Evolutionary conservation across 495 filamentous ascomycete genomes (phyloP).

Genomic region (Penicillium nucicola): DNA sequence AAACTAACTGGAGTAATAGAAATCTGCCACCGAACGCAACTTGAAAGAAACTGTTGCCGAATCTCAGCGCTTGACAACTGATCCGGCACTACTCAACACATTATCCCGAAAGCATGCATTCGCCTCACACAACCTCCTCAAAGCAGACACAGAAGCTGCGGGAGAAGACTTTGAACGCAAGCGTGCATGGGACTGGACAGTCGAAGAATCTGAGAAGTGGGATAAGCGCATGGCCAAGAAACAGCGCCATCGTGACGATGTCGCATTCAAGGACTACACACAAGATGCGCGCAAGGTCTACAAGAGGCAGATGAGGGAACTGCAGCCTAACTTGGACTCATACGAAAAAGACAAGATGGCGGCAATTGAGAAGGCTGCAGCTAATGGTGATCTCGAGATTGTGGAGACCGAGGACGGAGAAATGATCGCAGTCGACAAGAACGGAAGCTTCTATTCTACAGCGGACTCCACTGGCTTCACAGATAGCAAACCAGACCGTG

Average conservation of each 20-base stretch:
- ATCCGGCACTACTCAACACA: slow-evolving; percentile 67
- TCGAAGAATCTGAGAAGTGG: slow-evolving; percentile 92
- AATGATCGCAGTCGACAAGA: slow-evolving; percentile 86
- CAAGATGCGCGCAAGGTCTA: slow-evolving; percentile 88
- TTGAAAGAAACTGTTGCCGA: slow-evolving; percentile 81
- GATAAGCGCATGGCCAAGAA: slow-evolving; percentile 87
- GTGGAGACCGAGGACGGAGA: slow-evolving; percentile 94
- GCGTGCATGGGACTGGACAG: slow-evolving; percentile 97
- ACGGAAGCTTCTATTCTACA: slow-evolving; percentile 85
- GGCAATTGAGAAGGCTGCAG: slow-evolving; percentile 78
- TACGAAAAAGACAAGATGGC: slow-evolving; percentile 85
- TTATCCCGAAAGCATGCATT: slow-evolving; percentile 78
- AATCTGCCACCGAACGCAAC: slow-evolving; percentile 72
- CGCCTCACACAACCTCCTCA: slow-evolving; percentile 88
- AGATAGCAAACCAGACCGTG: slow-evolving; percentile 83
- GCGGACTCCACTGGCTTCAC: slow-evolving; percentile 77
- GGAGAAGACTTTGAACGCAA: slow-evolving; percentile 97
- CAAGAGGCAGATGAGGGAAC: slow-evolving; percentile 78
- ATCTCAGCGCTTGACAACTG: slow-evolving; percentile 72
- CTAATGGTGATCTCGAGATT: slow-evolving; percentile 77
- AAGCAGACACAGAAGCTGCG: slow-evolving; percentile 78
- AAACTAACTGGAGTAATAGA: slow-evolving; percentile 38
- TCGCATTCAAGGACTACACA: slow-evolving; percentile 86
- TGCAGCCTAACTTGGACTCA: slow-evolving; percentile 66
- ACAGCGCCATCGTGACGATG: slow-evolving; percentile 74